phyloP scores from a whole-genome alignment of 1,284 basidiomycete species.

The Microbotryum violaceum region DNA sequence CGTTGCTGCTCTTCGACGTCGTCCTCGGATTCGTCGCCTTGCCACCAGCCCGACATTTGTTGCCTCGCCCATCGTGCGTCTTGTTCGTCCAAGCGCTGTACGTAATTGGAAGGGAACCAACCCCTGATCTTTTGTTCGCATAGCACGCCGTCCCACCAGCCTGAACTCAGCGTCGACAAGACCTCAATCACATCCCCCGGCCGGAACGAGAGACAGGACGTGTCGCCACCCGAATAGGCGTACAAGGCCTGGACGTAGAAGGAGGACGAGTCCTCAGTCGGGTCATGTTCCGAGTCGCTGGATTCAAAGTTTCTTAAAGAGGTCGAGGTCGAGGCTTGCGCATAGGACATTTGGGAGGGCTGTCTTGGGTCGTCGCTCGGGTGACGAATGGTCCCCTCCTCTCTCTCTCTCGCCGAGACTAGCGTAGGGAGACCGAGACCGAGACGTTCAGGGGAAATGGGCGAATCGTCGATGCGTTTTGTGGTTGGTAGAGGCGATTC shows the following conservation, averaged over 20 bases:
- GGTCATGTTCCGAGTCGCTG: neutral
- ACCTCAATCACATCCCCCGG: conserved; percentile 90
- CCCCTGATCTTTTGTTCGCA: conserved; percentile 65
- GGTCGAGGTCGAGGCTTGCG: too few species aligned
- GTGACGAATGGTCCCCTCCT: too few species aligned
- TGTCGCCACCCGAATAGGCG: conserved; percentile 66
- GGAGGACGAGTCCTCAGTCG: neutral
- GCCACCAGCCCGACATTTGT: conserved; percentile 16
- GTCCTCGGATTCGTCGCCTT: neutral
- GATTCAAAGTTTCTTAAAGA: too few species aligned
- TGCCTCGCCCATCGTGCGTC: conserved; percentile 18
- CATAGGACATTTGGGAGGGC: too few species aligned
- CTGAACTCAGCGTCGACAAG: conserved; percentile 77
- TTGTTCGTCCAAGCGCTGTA: conserved; percentile 44
- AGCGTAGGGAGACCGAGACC: too few species aligned
- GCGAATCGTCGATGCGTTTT: too few species aligned
- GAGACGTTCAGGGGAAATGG: too few species aligned
- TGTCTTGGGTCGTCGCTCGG: too few species aligned
- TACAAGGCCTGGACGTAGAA: conserved; percentile 82
- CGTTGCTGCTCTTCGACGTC: neutral
- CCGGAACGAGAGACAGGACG: conserved; percentile 77
- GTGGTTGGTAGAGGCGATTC: too few species aligned
- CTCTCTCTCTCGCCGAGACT: too few species aligned
- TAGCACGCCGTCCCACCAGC: conserved; percentile 98
- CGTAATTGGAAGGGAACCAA: conserved; percentile 98